Percentiles rank a stretch among this genome's conserved stretches.
Conservation (phyloP, 495 filamentous ascomycete genomes). For the Podospora tetraspora region DNA sequence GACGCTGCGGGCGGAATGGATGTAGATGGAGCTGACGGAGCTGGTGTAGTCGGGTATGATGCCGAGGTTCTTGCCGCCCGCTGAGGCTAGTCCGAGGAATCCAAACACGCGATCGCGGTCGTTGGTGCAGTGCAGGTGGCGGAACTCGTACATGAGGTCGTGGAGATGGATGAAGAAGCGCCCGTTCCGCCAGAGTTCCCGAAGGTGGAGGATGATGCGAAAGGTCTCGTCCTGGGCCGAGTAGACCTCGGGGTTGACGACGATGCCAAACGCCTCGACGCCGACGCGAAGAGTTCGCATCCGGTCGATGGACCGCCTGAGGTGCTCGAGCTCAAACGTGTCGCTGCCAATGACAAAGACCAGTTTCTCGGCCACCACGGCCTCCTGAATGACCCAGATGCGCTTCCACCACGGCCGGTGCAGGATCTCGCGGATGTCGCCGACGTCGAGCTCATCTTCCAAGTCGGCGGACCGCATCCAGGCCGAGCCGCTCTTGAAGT, state of each 20-base stretch:
- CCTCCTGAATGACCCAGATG: constrained; percentile 15
- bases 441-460: background rate
- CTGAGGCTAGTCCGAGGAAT: background rate
- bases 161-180: background rate
- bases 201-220: background rate
- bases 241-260: background rate
- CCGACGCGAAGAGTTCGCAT: background rate
- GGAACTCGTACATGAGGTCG: background rate
- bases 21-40: background rate
- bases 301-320: background rate
- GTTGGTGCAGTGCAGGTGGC: background rate
- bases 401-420: constrained; percentile 15
- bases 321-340: background rate
- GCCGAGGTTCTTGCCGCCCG: background rate
- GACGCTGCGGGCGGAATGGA: background rate
- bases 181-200: background rate
- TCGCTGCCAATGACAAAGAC: background rate
- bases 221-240: constrained; percentile 5
- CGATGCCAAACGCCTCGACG: background rate
- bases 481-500: background rate
- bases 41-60: constrained; percentile 6
- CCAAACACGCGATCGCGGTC: background rate
- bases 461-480: background rate
- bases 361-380: background rate
- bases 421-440: constrained; percentile 11